phyloP scores from a whole-genome alignment of 805 yeast species.

The Candida suzukii region DNA sequence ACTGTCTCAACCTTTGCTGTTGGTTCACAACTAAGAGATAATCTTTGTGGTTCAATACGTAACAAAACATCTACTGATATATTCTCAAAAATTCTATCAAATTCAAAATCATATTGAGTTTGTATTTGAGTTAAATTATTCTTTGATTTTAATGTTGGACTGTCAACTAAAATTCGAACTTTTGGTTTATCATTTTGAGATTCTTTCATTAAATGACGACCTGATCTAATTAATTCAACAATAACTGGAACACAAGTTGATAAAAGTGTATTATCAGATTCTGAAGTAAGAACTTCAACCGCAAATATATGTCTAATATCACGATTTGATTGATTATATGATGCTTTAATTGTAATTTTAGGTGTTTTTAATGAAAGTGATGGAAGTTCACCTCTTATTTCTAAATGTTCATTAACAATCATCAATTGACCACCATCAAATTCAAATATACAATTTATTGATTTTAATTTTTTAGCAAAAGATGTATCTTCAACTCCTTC shows the following conservation, averaged over 20 bases:
- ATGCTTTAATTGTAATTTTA: slow-evolving; percentile 51
- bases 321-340: slow-evolving; percentile 37
- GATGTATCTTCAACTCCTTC: slow-evolving; percentile 17
- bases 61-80: slow-evolving; percentile 59
- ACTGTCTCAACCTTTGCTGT: slow-evolving; percentile 88
- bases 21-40: slow-evolving; percentile 86
- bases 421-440: slow-evolving; percentile 67
- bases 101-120: slow-evolving; percentile 17
- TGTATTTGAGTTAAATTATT: slow-evolving; percentile 5
- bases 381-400: slow-evolving; percentile 31
- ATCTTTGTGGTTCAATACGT: slow-evolving; percentile 62
- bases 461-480: slow-evolving; percentile 10
- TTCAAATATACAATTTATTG: slow-evolving; percentile 43
- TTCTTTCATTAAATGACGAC: slow-evolving; percentile 39
- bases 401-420: slow-evolving; percentile 38
- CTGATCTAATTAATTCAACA: slow-evolving; percentile 45
- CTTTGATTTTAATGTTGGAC: neutral
- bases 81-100: slow-evolving; percentile 41
- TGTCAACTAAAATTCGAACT: neutral
- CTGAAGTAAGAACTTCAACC: slow-evolving; percentile 51
- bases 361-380: slow-evolving; percentile 70
- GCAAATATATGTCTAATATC: slow-evolving; percentile 37
- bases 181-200: slow-evolving; percentile 4
- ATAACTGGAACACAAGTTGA: slow-evolving; percentile 78
- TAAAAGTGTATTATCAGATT: slow-evolving; percentile 64